These are phyloP conservation scores for Talaromyces islandicus DNA, from an alignment of 2,329 filamentous ascomycete genomes.

Conservation along the genomic window DNA sequence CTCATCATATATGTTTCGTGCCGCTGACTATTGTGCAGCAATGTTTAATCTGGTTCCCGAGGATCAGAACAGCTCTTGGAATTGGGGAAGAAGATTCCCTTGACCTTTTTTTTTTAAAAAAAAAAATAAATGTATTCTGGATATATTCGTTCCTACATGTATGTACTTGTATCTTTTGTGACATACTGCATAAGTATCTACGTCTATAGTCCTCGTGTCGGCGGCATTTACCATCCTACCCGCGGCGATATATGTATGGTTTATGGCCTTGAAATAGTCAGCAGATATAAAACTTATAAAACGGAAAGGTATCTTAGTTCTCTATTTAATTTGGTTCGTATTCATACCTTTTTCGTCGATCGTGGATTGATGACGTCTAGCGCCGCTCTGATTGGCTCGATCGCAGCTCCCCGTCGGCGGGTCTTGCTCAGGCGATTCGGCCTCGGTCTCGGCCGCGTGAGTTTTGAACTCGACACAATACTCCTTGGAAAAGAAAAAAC, in stretches of 20 bases:
- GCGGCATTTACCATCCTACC: neutral
- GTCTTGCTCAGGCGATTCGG: neutral
- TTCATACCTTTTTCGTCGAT: neutral
- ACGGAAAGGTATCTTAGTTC: neutral
- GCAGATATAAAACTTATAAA: neutral
- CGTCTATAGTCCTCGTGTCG: too few species aligned
- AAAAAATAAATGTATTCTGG: too few species aligned
- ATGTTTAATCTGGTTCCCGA: neutral
- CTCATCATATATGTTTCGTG: neutral
- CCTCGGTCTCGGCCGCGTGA: neutral
- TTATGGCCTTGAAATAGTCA: neutral
- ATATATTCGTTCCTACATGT: too few species aligned
- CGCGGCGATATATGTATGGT: neutral
- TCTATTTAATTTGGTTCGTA: neutral
- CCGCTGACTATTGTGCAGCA: neutral
- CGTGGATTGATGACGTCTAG: constrained; percentile 22
- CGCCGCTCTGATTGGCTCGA: constrained; percentile 22
- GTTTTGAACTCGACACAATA: neutral
- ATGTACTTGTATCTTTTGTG: neutral
- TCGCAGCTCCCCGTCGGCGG: neutral
- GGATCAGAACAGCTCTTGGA: neutral
- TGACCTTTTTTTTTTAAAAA: neutral
- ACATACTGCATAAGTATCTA: neutral
- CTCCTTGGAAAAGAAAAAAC: neutral
- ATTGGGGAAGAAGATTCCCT: neutral